phyloP scores from a whole-genome alignment of 2,329 filamentous ascomycete genomes.

The Lachnellula cervina region DNA sequence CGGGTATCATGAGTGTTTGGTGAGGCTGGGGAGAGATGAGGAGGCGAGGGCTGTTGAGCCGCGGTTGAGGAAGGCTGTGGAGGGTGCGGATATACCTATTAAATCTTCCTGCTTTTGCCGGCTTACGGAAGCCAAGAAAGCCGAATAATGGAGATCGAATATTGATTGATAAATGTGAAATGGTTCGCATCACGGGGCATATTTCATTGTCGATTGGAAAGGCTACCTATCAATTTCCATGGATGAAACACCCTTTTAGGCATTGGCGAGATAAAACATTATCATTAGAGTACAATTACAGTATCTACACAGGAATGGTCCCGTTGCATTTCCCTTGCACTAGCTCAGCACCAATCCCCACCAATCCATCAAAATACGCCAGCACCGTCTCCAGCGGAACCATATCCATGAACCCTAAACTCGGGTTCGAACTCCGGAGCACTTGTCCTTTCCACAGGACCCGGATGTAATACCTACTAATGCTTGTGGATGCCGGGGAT shows the following conservation, averaged over 20 bases:
- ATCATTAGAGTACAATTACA: background rate
- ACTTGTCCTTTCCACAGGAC: constrained; percentile 68
- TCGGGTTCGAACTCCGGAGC: constrained; percentile 62
- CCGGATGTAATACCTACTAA: constrained; percentile 49
- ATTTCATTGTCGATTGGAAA: too few relatives aligned
- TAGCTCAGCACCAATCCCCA: constrained; percentile 47
- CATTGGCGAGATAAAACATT: too few relatives aligned
- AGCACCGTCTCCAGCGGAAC: constrained; percentile 60
- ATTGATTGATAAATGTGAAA: too few relatives aligned
- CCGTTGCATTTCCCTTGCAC: constrained; percentile 36
- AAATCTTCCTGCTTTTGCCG: constrained; percentile 55
- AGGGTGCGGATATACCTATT: constrained; percentile 55
- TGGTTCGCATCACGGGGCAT: too few relatives aligned
- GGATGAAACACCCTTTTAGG: too few relatives aligned
- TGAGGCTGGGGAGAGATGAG: constrained; percentile 44
- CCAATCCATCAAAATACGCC: constrained; percentile 66
- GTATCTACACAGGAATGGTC: constrained; percentile 4
- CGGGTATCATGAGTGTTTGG: constrained; percentile 66
- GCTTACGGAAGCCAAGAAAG: background rate
- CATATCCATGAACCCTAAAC: constrained; percentile 66
- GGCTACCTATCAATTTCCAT: too few relatives aligned
- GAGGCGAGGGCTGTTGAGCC: constrained; percentile 45
- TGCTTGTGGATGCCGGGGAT: background rate
- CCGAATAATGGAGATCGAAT: background rate
- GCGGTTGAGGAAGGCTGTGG: constrained; percentile 48